A percentile compares a stretch with the other conserved stretches of the same genome.
Conservation (phyloP, 768 basidiomycete species). For the Kwoniella heveanensis region DNA sequence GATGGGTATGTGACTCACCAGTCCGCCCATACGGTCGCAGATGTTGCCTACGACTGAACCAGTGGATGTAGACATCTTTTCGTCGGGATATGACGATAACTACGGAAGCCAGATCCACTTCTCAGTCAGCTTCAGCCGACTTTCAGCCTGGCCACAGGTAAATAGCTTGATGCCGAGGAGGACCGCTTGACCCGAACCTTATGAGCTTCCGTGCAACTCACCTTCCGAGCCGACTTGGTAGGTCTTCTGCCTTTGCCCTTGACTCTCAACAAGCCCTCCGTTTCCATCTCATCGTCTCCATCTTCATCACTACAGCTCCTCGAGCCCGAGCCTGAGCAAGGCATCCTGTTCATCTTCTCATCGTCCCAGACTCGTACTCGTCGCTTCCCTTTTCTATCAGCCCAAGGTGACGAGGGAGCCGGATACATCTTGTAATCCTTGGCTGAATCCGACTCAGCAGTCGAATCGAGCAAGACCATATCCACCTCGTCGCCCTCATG, state of each 20-base stretch:
- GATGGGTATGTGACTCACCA: slow-evolving; percentile 21
- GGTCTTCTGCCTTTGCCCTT: slow-evolving; percentile 10
- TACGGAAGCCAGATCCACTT: neutral
- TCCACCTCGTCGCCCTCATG: slow-evolving; percentile 21
- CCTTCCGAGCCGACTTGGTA: slow-evolving; percentile 8
- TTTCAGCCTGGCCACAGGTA: too few species aligned
- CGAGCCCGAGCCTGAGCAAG: neutral
- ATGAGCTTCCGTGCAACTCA: too few species aligned
- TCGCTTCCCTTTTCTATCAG: slow-evolving; percentile 15
- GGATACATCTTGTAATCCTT: neutral
- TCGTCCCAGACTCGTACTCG: slow-evolving; percentile 8
- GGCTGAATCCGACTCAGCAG: slow-evolving; percentile 3
- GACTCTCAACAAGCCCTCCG: slow-evolving; percentile 13
- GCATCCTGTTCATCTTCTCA: slow-evolving; percentile 3
- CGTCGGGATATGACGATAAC: slow-evolving; percentile 7
- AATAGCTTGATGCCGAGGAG: too few species aligned
- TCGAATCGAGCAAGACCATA: slow-evolving; percentile 4
- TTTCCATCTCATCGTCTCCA: slow-evolving; percentile 25
- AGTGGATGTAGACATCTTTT: slow-evolving; percentile 8
- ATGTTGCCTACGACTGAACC: slow-evolving; percentile 14
- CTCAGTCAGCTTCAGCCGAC: too few species aligned
- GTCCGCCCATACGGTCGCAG: slow-evolving; percentile 19
- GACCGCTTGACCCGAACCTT: too few species aligned
- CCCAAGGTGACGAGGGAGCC: slow-evolving; percentile 7
- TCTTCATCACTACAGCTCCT: neutral